Conservation (phyloP, 768 basidiomycete species). For the Kwoniella heveanensis region DNA sequence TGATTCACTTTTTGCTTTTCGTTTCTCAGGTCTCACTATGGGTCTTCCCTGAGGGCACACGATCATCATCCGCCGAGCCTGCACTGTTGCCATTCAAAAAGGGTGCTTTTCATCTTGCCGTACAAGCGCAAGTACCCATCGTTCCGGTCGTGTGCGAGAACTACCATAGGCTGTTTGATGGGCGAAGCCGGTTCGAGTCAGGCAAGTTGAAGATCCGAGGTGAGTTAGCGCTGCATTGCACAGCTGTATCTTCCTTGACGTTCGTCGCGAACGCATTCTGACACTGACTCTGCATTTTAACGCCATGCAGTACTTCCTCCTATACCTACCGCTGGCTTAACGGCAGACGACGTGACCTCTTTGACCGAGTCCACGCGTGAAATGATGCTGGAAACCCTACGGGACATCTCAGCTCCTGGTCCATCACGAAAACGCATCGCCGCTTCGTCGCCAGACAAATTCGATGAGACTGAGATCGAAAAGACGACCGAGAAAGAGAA, state of each 20-base stretch:
- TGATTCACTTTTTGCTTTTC: too few relatives aligned
- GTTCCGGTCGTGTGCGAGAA: constrained; percentile 91
- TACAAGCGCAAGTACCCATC: constrained; percentile 83
- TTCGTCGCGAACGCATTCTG: background rate
- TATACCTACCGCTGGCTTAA: constrained; percentile 72
- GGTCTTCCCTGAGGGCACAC: constrained; percentile 97
- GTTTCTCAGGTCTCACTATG: constrained; percentile 78
- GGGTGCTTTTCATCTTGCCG: constrained; percentile 94
- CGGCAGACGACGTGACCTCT: constrained; percentile 67
- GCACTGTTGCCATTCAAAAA: constrained; percentile 90
- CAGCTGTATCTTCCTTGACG: background rate
- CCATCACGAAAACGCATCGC: constrained; percentile 7
- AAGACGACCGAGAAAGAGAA: too few relatives aligned
- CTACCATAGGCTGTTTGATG: constrained; percentile 82
- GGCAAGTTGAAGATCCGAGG: constrained; percentile 82
- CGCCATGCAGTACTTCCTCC: constrained; percentile 82
- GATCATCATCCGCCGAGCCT: constrained; percentile 68
- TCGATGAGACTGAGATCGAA: too few relatives aligned
- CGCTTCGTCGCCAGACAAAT: background rate
- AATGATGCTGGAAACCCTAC: constrained; percentile 75
- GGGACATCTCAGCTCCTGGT: constrained; percentile 67
- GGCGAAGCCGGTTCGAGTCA: constrained; percentile 64
- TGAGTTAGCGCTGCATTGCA: constrained; percentile 55
- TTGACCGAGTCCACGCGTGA: constrained; percentile 71
- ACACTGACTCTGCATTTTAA: background rate